phyloP scores from a whole-genome alignment of 805 yeast genomes.

The Candida chilensis region DNA sequence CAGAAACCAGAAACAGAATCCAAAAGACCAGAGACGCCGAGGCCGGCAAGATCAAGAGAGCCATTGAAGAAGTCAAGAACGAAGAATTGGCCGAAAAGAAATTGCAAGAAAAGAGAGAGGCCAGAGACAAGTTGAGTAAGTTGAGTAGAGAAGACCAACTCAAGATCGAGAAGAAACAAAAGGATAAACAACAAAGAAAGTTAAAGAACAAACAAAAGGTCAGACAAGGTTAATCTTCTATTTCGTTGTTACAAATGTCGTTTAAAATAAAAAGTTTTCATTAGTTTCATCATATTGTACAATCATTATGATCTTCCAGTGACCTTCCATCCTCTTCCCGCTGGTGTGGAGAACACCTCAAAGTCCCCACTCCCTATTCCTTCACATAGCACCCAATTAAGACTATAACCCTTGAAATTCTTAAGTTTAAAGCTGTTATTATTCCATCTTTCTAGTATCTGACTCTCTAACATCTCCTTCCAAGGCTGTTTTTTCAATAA shows the following conservation, averaged over 20 bases:
- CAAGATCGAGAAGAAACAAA: conserved; percentile 68
- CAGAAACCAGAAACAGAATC: conserved; percentile 71
- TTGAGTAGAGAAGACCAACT: conserved; percentile 73
- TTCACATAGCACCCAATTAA: conserved; percentile 41
- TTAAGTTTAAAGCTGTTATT: conserved; percentile 29
- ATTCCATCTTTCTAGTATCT: conserved; percentile 34
- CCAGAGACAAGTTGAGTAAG: conserved; percentile 46
- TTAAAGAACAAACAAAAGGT: conserved; percentile 51
- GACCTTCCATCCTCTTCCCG: conserved; percentile 42
- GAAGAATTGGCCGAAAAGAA: conserved; percentile 67
- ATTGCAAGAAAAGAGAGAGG: conserved; percentile 58
- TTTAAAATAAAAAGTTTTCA: conserved; percentile 12
- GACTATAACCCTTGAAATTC: conserved; percentile 41
- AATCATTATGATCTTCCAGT: conserved; percentile 32
- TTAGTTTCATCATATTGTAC: conserved; percentile 3
- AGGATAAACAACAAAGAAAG: conserved; percentile 77
- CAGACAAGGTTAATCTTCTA: conserved; percentile 13
- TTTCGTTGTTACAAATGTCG: conserved; percentile 1
- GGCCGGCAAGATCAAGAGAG: conserved; percentile 56
- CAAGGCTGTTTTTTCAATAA: conserved; percentile 21
- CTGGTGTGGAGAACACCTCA: conserved; percentile 45
- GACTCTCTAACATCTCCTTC: conserved; percentile 33
- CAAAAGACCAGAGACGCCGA: conserved; percentile 73
- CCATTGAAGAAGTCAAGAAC: conserved; percentile 52
- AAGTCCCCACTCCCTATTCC: conserved; percentile 42